Evolutionary conservation across 1,284 basidiomycete species (phyloP).

Genomic region (Flammula alnicola): DNA sequence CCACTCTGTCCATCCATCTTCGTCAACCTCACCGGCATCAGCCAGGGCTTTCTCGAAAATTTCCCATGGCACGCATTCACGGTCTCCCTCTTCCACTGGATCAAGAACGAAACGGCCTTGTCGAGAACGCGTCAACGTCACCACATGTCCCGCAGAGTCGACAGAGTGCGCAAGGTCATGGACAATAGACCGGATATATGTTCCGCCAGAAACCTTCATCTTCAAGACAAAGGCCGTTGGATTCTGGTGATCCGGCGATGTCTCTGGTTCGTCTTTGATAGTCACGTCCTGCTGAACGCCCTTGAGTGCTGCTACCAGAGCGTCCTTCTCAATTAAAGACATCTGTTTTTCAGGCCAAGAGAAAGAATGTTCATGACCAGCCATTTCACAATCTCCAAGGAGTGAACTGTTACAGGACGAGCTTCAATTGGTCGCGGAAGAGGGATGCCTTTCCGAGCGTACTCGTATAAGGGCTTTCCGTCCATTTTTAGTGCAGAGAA

Average conservation of each 20-base stretch:
- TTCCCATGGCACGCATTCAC: slow-evolving; percentile 76
- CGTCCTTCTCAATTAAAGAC: slow-evolving; percentile 69
- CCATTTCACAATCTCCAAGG: slow-evolving; percentile 78
- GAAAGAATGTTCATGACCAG: slow-evolving; percentile 67
- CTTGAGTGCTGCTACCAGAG: slow-evolving; percentile 68
- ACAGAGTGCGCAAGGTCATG: slow-evolving; percentile 88
- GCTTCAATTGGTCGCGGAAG: slow-evolving; percentile 92
- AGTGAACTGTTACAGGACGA: slow-evolving; percentile 84
- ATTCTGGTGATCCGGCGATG: slow-evolving; percentile 40
- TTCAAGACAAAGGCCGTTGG: slow-evolving; percentile 86
- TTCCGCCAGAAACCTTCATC: slow-evolving; percentile 95
- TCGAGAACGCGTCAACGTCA: slow-evolving; percentile 82
- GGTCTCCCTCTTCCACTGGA: slow-evolving; percentile 46
- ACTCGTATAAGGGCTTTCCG: slow-evolving; percentile 94
- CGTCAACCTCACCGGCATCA: slow-evolving; percentile 56
- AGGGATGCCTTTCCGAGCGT: slow-evolving; percentile 88
- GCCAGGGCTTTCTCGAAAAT: slow-evolving; percentile 72
- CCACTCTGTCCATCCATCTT: slow-evolving; percentile 73
- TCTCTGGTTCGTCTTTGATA: slow-evolving; percentile 41
- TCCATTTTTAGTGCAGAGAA: slow-evolving; percentile 99
- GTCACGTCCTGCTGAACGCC: slow-evolving; percentile 42
- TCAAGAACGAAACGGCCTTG: slow-evolving; percentile 81
- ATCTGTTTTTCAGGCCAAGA: slow-evolving; percentile 77
- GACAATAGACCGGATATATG: slow-evolving; percentile 93
- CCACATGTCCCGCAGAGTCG: slow-evolving; percentile 89